Base-by-base conservation (phyloP, 495 filamentous ascomycete genomes). In the Hypoxylon crocopeplum region DNA sequence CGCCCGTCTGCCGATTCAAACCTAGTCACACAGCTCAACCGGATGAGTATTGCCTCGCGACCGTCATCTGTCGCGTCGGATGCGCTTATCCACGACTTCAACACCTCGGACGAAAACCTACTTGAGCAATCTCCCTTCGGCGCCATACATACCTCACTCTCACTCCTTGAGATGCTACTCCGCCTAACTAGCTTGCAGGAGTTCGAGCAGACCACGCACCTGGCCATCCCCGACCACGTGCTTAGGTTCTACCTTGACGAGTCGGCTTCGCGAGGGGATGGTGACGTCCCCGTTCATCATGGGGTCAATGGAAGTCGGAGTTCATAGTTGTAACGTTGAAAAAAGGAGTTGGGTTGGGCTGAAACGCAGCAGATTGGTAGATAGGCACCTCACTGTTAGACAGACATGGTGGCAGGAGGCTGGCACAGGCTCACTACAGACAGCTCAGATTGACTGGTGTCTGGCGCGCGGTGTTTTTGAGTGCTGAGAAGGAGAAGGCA, bases 171-270 rank as follows among this genome's bases (percentile, higher is more conserved):
- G 72, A 95, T 92, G 73, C 80, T 98, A 33, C 85, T 99, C 50
- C 93, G 95, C 49, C 85, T 99, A 17, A 90, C 89, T 6, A 88
- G 91, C 37, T 82, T 98, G n/a, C 94, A 98, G 71, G 93, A 98
- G 77, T 96, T 94, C 73, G 91, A 96, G 67, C 95, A 99, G 82
- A 82, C 86, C 34, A 91, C 92, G 1, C 95, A 99, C 63, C 84
- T 98, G 24, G 82, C 91, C 27, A 95, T 97, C 64, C 90, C 88
- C n/a, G 95, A 99, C 68, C 91, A 99, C 69, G 82, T 97, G 6
- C 79, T 98, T 12, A 92, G 87, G 51, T 97, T 98, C 78, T 99
- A 98, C 79, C 82, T 99, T 29, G 85, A 90, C 58, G 92, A 96
- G 68, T 88, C 86, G 0, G 44, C 69, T 5, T 84, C 84, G 37